These are phyloP conservation scores for Extremus antarcticus DNA, from an alignment of 495 filamentous ascomycete species.

Conservation along the genomic window DNA sequence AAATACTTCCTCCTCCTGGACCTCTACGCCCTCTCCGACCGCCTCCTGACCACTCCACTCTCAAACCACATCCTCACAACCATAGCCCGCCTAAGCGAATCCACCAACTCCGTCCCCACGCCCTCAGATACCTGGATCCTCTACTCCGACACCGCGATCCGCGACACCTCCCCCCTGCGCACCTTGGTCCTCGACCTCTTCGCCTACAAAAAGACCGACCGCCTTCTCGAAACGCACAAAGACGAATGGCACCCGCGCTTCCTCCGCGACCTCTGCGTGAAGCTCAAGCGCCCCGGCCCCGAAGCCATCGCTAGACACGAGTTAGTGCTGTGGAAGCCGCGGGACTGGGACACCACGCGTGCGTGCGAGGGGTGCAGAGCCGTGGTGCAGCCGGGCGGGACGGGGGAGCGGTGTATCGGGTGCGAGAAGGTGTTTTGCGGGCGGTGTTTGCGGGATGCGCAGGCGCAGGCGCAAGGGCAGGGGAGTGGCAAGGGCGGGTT, in stretches of 20 bases:
- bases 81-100: conserved; percentile 32
- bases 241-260: conserved; percentile 34
- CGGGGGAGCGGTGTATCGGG: conserved; percentile 20
- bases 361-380: conserved; percentile 28
- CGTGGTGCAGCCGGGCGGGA: conserved; percentile 20
- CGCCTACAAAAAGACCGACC: conserved; percentile 40
- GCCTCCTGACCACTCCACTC: conserved; percentile 29
- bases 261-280: conserved; percentile 29
- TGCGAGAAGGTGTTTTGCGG: conserved; percentile 27
- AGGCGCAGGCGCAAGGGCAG: conserved; percentile 14
- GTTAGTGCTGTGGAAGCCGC: conserved; percentile 20
- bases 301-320: conserved; percentile 25
- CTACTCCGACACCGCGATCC: conserved; percentile 24
- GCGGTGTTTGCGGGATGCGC: conserved; percentile 20
- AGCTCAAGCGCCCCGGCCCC: conserved; percentile 26
- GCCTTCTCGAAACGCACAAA: conserved; percentile 31
- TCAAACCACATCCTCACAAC: conserved; percentile 33
- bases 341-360: conserved; percentile 11
- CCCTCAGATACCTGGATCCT: conserved; percentile 36
- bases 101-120: conserved; percentile 36
- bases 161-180: conserved; percentile 22
- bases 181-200: conserved; percentile 38
- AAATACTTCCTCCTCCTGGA: conserved; percentile 39
- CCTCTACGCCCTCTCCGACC: conserved; percentile 37
- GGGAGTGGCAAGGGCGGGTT: conserved; percentile 1